These are phyloP conservation scores for Russula earlei DNA, from an alignment of 768 basidiomycete genomes.

Conservation along the genomic window DNA sequence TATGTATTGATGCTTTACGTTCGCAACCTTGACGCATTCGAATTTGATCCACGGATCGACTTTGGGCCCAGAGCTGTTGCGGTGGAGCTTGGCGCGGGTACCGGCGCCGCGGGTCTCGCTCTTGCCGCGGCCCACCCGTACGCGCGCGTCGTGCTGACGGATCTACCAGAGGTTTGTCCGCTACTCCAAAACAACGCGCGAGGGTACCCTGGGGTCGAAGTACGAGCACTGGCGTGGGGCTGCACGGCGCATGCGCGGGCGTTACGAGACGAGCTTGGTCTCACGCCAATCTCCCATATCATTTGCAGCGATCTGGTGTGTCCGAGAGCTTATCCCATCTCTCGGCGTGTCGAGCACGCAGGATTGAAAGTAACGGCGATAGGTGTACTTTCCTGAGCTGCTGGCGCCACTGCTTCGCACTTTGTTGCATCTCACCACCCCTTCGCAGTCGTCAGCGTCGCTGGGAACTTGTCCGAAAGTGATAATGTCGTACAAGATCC, in stretches of 20 bases:
- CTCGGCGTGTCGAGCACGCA: not conserved
- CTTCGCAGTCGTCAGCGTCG: not conserved
- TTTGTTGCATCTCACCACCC: slow-evolving; percentile 55
- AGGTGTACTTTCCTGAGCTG: slow-evolving; percentile 85
- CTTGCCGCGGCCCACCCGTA: slow-evolving; percentile 20
- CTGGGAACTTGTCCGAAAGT: slow-evolving; percentile 27
- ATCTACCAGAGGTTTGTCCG: slow-evolving; percentile 64
- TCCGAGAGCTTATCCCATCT: not conserved
- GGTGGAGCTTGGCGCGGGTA: slow-evolving; percentile 76
- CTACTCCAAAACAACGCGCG: slow-evolving; percentile 35
- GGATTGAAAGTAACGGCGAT: slow-evolving; percentile 4
- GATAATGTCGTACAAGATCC: slow-evolving; percentile 67
- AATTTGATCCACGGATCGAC: slow-evolving; percentile 46
- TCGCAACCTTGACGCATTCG: slow-evolving; percentile 26
- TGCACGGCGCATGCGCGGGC: slow-evolving; percentile 32
- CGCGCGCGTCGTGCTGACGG: slow-evolving; percentile 46
- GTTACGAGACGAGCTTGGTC: slow-evolving; percentile 33
- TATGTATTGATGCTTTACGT: slow-evolving; percentile 52
- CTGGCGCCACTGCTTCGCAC: slow-evolving; percentile 68
- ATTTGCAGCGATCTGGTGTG: slow-evolving; percentile 84
- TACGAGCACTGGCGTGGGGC: slow-evolving; percentile 69
- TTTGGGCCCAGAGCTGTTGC: slow-evolving; percentile 34
- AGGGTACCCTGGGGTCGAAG: slow-evolving; percentile 26
- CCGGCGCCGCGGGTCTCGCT: slow-evolving; percentile 47
- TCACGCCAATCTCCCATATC: slow-evolving; percentile 46